phyloP scores from a whole-genome alignment of 495 filamentous ascomycete species.

The Hyaloscypha finlandica region DNA sequence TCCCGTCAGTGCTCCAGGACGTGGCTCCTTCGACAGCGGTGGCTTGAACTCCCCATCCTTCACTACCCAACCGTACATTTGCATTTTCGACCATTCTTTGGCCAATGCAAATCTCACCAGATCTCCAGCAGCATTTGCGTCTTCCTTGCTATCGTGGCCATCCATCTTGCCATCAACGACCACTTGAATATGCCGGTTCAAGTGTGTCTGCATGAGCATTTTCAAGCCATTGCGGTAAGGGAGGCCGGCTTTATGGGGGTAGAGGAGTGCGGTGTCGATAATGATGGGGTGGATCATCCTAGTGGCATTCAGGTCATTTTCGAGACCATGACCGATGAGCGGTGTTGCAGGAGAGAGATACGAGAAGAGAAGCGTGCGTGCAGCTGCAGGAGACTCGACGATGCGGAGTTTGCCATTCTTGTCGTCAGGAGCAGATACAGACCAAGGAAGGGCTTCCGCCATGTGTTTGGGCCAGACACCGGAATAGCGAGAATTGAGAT shows the following conservation, averaged over 20 bases:
- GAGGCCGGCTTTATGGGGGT: slow-evolving; percentile 71
- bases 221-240: slow-evolving; percentile 77
- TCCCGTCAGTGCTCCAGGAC: background rate
- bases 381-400: slow-evolving; percentile 67
- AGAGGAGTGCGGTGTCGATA: slow-evolving; percentile 85
- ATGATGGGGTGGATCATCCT: slow-evolving; percentile 82
- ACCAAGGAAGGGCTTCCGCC: slow-evolving; percentile 64
- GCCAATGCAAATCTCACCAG: slow-evolving; percentile 68
- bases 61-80: slow-evolving; percentile 64
- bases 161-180: slow-evolving; percentile 53
- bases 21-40: slow-evolving; percentile 6
- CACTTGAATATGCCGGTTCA: slow-evolving; percentile 77
- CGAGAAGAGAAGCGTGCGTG: slow-evolving; percentile 71
- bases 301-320: slow-evolving; percentile 87
- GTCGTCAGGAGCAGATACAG: slow-evolving; percentile 25
- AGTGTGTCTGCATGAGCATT: slow-evolving; percentile 59
- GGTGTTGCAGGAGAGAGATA: slow-evolving; percentile 73
- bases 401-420: slow-evolving; percentile 54
- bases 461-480: slow-evolving; percentile 79
- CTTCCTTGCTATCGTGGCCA: slow-evolving; percentile 88
- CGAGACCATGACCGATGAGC: slow-evolving; percentile 88
- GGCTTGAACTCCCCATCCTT: slow-evolving; percentile 39
- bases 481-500: slow-evolving; percentile 88
- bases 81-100: slow-evolving; percentile 64
- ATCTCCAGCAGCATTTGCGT: slow-evolving; percentile 85